Conservation (phyloP, 192 early-diverging fungal species). For the Gonapodya prolifera region DNA sequence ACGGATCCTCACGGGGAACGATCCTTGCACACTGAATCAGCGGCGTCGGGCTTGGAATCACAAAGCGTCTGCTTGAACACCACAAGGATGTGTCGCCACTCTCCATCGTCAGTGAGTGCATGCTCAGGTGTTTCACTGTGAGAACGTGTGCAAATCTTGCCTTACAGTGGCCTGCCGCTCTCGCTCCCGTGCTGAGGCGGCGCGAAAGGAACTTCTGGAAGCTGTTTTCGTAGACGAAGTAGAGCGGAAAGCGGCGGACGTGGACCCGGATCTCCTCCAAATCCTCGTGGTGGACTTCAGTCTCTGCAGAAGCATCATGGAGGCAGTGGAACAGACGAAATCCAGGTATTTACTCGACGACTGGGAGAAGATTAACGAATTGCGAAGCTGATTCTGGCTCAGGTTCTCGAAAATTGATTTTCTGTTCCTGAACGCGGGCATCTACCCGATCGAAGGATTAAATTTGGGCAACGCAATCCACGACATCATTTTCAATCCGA, state of each 20-base stretch:
- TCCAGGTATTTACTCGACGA: background rate
- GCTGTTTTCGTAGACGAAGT: background rate
- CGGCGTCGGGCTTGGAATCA: conserved; percentile 26
- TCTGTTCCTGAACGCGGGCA: conserved; percentile 34
- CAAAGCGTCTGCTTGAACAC: conserved; percentile 17
- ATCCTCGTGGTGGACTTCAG: background rate
- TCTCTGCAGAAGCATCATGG: background rate
- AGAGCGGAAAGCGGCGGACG: background rate
- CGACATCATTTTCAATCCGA: conserved; percentile 20
- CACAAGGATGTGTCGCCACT: conserved; percentile 3
- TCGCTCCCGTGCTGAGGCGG: conserved; percentile 15
- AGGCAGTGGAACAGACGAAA: background rate
- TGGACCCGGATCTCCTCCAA: background rate
- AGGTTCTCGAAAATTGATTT: conserved; percentile 21
- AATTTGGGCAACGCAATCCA: conserved; percentile 9
- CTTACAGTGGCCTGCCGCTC: conserved; percentile 21
- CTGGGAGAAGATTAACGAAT: background rate
- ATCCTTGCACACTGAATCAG: conserved; percentile 6
- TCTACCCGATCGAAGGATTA: conserved; percentile 22
- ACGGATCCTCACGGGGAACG: background rate
- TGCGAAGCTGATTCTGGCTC: background rate
- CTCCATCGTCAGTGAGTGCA: conserved; percentile 13
- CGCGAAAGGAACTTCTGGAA: conserved; percentile 12
- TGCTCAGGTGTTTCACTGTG: background rate
- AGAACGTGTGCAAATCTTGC: background rate